Evolutionary conservation across 257 asterid genomes (phyloP).

Genomic region (Cruciata laevipes): DNA sequence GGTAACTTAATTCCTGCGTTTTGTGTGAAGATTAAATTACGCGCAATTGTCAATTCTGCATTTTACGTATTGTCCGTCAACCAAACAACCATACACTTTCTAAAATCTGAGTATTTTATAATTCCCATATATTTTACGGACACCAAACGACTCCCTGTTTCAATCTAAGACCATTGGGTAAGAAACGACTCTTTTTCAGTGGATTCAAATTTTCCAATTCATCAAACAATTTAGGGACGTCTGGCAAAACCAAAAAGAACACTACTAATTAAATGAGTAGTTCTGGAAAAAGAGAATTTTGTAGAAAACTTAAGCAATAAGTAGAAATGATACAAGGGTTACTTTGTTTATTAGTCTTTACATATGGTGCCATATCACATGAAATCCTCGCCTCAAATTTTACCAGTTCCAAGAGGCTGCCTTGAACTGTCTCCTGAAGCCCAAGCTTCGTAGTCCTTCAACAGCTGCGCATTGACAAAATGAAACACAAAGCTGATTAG

Average conservation of each 20-base stretch:
- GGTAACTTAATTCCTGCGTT: no score
- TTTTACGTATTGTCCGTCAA: no score
- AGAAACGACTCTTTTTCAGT: no score
- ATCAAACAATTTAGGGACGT: no score
- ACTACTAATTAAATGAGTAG: not conserved
- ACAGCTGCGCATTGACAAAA: constrained; percentile 45
- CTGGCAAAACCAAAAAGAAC: not conserved
- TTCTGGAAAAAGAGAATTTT: not conserved
- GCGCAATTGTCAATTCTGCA: no score
- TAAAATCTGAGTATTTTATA: no score
- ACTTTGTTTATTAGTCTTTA: not conserved
- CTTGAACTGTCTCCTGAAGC: constrained; percentile 91
- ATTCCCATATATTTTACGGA: no score
- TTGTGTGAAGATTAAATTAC: no score
- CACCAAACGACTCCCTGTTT: no score
- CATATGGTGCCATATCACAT: not conserved
- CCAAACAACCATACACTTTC: no score
- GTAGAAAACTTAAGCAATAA: not conserved
- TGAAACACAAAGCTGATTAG: not conserved
- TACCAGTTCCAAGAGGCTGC: constrained; percentile 91
- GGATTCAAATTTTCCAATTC: no score
- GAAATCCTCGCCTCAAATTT: constrained; percentile 35
- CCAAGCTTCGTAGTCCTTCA: constrained; percentile 90
- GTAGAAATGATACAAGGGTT: not conserved
- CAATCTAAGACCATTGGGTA: no score